Evolutionary conservation across 2,329 filamentous ascomycete species (phyloP), one percentile per base, ranked within the genome.

Genomic region (Ophiocordyceps unilateralis): DNA sequence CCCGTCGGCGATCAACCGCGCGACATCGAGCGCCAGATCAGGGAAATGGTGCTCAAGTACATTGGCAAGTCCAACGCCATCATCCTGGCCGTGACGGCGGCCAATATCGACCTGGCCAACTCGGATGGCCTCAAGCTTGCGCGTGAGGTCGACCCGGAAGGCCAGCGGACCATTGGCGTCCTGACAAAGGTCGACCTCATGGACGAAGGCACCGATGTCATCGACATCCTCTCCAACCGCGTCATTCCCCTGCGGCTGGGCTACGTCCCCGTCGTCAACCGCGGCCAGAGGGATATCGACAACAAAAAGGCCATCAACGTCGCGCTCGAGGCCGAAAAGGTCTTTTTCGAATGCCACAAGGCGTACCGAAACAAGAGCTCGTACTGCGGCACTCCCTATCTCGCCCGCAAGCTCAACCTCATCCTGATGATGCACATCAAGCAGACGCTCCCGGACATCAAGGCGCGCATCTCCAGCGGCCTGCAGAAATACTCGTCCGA

Each of bases 391-490:
- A 98, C 91, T 3, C 91, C 91, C 4, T 98, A 98, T 58, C 71
- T 98, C 46, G 91, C 91, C 4, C 80, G 89, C 52, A 98, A 98
- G 67, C 76, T 98, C 47, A 98, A 98, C 65, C 72, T 98, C 55
- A 96, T 98, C 58, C 74, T 98, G 53, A 96, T 98, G 89, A 98
- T 98, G 91, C 91, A 98, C 69, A 98, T 98, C 70, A 98, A 98
- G 67, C 89, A 98, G 68, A 98, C 91, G 1, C 75, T 98, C 14
- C 91, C 91, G 36, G 91, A 98, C 58, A 98, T 98, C 70, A 98
- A 98, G 68, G 86, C 84, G 14, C 83, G 93, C 49, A 98, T 98
- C 53, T 76, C 83, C n/a, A 83, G 84, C 51, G 95, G 89, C 14
- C 70, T 98, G 46, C 81, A 88, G 58, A 98, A 98, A 61, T 98